These are phyloP conservation scores for Madurella mycetomatis DNA, from an alignment of 2,329 filamentous ascomycete species.

Conservation along the genomic window DNA sequence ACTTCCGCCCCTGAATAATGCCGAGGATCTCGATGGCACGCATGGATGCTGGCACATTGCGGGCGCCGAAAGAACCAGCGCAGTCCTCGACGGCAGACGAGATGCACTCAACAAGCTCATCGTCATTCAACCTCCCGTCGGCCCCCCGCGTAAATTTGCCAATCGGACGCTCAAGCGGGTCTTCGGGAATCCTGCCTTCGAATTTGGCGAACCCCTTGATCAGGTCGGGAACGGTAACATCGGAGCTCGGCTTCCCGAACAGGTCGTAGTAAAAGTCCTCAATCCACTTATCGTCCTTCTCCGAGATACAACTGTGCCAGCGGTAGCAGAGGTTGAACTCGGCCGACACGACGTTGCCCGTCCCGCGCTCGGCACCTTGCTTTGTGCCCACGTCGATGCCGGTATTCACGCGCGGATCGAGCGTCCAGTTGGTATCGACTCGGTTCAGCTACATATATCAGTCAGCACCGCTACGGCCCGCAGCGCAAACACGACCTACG, in stretches of 20 bases:
- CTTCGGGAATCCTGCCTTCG: conserved; percentile 55
- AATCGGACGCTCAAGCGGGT: conserved; percentile 67
- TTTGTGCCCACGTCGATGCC: conserved; percentile 50
- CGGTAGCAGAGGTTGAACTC: conserved; percentile 88
- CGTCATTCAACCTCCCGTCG: conserved; percentile 68
- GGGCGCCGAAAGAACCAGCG: conserved; percentile 68
- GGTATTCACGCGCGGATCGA: conserved; percentile 71
- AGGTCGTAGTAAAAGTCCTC: conserved; percentile 61
- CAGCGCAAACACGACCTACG: conserved; percentile 6
- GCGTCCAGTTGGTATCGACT: conserved; percentile 71
- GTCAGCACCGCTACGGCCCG: neutral
- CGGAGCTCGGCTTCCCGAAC: conserved; percentile 54
- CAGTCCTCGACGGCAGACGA: conserved; percentile 67
- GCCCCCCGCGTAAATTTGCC: conserved; percentile 58
- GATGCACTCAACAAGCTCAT: conserved; percentile 69
- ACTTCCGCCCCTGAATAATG: conserved; percentile 70
- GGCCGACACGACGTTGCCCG: conserved; percentile 77
- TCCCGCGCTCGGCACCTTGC: conserved; percentile 61
- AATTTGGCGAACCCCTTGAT: conserved; percentile 59
- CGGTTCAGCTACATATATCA: conserved; percentile 48
- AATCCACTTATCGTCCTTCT: conserved; percentile 76
- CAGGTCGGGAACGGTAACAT: conserved; percentile 58
- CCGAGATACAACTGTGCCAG: conserved; percentile 76
- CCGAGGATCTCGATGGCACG: conserved; percentile 74
- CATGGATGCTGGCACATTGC: conserved; percentile 69